Percentiles rank a stretch among this genome's conserved stretches.
Conservation (phyloP, 805 yeast genomes). For the Monosporozyma aerobia region DNA sequence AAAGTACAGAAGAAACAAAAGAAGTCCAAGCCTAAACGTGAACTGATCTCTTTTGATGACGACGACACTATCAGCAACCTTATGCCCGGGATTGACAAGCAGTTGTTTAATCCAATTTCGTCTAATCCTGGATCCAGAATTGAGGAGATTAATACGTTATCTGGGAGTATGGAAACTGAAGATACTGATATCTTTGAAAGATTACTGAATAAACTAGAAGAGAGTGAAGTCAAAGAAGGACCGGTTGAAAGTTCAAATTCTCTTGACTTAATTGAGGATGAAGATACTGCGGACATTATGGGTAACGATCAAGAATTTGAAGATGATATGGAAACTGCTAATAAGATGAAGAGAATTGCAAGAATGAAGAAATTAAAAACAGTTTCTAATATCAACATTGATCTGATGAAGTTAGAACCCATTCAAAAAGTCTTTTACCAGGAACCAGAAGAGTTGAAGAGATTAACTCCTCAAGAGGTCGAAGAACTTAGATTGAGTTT, state of each 20-base stretch:
- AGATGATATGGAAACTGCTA: slow-evolving; percentile 29
- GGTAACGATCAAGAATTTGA: slow-evolving; percentile 17
- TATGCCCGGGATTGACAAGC: not conserved
- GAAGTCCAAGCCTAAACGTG: not conserved
- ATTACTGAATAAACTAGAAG: slow-evolving; percentile 30
- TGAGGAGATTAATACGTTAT: not conserved
- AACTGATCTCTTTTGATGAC: slow-evolving; percentile 10
- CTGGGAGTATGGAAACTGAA: not conserved
- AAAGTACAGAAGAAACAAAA: not conserved
- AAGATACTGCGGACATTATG: slow-evolving; percentile 7
- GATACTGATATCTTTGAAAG: slow-evolving; percentile 40
- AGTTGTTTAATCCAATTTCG: not conserved
- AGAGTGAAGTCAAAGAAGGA: not conserved
- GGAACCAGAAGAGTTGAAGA: slow-evolving; percentile 46
- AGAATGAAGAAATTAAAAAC: slow-evolving; percentile 34
- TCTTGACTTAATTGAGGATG: slow-evolving; percentile 15
- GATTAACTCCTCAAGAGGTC: slow-evolving; percentile 47
- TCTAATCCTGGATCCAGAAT: not conserved
- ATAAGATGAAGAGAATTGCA: slow-evolving; percentile 28
- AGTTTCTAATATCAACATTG: slow-evolving; percentile 22
- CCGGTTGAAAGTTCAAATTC: slow-evolving; percentile 10
- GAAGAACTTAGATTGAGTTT: slow-evolving; percentile 41
- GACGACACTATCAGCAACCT: slow-evolving; percentile 12
- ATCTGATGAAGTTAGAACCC: slow-evolving; percentile 35
- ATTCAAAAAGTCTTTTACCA: slow-evolving; percentile 55